Evolutionary conservation across 2,329 filamentous ascomycete species (phyloP).

Genomic region (Elsinoe arachidis): DNA sequence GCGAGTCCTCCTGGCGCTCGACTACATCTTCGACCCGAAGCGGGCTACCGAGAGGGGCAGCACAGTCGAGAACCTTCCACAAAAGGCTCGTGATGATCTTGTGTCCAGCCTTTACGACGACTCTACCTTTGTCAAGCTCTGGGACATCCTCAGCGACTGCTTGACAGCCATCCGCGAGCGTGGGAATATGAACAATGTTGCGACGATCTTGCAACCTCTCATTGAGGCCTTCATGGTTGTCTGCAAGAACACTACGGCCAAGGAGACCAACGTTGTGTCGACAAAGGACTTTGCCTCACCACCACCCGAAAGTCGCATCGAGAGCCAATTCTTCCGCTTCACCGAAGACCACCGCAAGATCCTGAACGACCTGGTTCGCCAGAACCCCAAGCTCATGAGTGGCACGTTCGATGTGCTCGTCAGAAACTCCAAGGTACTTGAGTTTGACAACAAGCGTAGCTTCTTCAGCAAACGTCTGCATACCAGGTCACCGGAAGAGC

Average conservation of each 20-base stretch:
- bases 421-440: conserved; percentile 96
- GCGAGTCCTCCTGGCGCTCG: conserved; percentile 82
- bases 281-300: conserved; percentile 61
- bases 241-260: conserved; percentile 89
- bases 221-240: conserved; percentile 98
- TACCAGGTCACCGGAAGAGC: conserved; percentile 58
- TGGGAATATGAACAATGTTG: conserved; percentile 93
- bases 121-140: conserved; percentile 78
- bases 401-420: conserved; percentile 92
- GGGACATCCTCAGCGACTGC: conserved; percentile 85
- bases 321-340: conserved; percentile 90
- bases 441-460: conserved; percentile 99
- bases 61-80: conserved; percentile 45
- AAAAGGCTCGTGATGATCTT: conserved; percentile 69
- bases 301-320: conserved; percentile 70
- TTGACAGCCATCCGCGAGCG: conserved; percentile 79
- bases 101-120: conserved; percentile 85
- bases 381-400: conserved; percentile 97
- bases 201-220: conserved; percentile 84
- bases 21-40: conserved; percentile 88
- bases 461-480: conserved; percentile 96
- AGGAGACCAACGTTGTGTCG: conserved; percentile 39
- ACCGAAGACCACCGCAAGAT: conserved; percentile 97
- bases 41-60: conserved; percentile 44
- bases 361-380: conserved; percentile 91